phyloP scores from a whole-genome alignment of 2,329 filamentous ascomycete genomes.

The Pseudogymnoascus sp. region DNA sequence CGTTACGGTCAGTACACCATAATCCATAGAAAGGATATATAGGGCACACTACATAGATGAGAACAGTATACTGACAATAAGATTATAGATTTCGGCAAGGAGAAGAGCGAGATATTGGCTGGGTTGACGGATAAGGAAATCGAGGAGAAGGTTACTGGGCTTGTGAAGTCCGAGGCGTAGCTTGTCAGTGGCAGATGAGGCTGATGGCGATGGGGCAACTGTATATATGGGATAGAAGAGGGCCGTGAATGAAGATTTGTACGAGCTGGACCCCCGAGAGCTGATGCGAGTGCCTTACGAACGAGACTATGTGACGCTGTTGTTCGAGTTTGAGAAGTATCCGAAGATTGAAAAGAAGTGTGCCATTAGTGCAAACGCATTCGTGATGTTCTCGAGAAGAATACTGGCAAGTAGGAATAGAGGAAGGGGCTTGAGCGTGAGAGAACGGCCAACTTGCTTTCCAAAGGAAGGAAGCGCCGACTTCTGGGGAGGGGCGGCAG shows the following conservation, averaged over 20 bases:
- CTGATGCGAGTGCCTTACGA: not conserved
- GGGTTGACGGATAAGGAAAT: conserved; percentile 63
- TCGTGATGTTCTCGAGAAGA: not conserved
- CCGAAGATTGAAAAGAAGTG: not conserved
- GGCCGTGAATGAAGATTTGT: conserved; percentile 6
- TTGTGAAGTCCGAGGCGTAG: conserved; percentile 46
- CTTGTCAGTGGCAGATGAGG: not conserved
- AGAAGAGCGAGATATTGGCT: conserved; percentile 55
- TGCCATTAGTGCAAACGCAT: not conserved
- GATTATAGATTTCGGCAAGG: conserved; percentile 54
- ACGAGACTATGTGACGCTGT: not conserved
- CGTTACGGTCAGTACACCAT: conserved; percentile 63
- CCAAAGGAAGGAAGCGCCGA: no score
- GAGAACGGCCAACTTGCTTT: not conserved
- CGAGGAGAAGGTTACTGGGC: conserved; percentile 55
- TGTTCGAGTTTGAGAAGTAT: not conserved
- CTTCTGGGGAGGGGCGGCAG: no score
- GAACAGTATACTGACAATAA: conserved; percentile 15
- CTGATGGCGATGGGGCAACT: not conserved
- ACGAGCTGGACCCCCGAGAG: not conserved
- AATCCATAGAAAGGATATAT: not conserved
- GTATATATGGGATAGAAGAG: conserved; percentile 4
- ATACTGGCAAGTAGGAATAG: not conserved
- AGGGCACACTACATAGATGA: not conserved
- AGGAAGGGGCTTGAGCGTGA: not conserved